Conservation (phyloP, 495 filamentous ascomycete genomes). For the Aspergillus egyptiacus region DNA sequence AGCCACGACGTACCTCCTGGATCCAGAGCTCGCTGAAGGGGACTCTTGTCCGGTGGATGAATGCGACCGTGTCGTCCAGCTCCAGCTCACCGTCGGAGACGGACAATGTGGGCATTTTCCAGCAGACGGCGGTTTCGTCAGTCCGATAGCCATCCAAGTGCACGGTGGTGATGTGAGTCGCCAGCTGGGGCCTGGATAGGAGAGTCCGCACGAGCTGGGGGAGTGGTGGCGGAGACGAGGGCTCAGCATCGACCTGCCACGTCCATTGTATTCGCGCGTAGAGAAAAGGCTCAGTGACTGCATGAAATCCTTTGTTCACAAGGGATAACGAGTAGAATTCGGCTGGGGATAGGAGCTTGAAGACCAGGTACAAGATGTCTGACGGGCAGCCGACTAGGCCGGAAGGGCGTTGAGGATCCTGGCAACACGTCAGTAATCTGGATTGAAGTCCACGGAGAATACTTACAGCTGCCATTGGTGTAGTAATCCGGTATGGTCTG, state of each 20-base stretch:
- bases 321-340: slow-evolving; percentile 11
- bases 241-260: slow-evolving; percentile 4
- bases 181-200: slow-evolving; percentile 17
- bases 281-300: slow-evolving; percentile 16
- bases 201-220: slow-evolving; percentile 14
- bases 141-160: slow-evolving; percentile 5
- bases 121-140: neutral
- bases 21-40: slow-evolving; percentile 17
- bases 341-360: slow-evolving; percentile 10
- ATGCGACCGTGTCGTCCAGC: slow-evolving; percentile 10
- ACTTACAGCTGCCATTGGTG: too few relatives aligned
- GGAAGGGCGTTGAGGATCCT: too few relatives aligned
- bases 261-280: slow-evolving; percentile 18
- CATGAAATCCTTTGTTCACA: slow-evolving; percentile 8
- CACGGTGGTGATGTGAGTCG: slow-evolving; percentile 14
- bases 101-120: slow-evolving; percentile 1
- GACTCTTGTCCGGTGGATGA: slow-evolving; percentile 12
- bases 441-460: too few relatives aligned
- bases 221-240: slow-evolving; percentile 13
- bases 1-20: slow-evolving; percentile 11
- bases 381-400: too few relatives aligned
- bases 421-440: too few relatives aligned
- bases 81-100: slow-evolving; percentile 6
- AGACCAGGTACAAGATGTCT: slow-evolving; percentile 10
- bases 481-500: too few relatives aligned